Base-by-base conservation (phyloP, 768 basidiomycete species). In the Auriscalpium vulgare region DNA sequence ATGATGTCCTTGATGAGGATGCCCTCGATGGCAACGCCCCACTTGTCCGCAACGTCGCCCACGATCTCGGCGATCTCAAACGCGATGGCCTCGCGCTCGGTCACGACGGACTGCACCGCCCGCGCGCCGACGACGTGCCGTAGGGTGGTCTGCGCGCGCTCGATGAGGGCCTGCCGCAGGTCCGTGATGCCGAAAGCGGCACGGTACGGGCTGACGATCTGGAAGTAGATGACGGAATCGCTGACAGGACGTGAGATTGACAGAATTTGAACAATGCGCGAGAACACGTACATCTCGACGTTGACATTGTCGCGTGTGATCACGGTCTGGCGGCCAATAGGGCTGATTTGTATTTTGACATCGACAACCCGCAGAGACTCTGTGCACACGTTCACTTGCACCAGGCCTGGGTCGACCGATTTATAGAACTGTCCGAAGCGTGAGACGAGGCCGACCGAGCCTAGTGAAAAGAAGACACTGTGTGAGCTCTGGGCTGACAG, bases 381-480 rank as follows among this genome's bases (percentile, higher is more conserved):
- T 14, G 92, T 90, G 79, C 94, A 95, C 58, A 95, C 89, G 68
- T 97, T 97, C 70, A 97, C 85, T 63, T 92, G 83, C 51, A 88
- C 88, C 37, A 97, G 79, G 56, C 95, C 94, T 1, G 91, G 94
- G 67, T 95, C 92, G 63, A 95, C 92, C 8, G 91, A 86, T 72
- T 89, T 92, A 83, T 95, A 95, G 79, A 97, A 95, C 67, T 95
- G 83, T 50, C 95, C 95, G 65, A 97, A 97, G 56, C 93, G 86
- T 37, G 89, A 85, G 66, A 98, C 84, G 56, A 98, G 78, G 54
- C 95, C 95, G 61, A 95, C 91, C 54, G 85, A 85, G 34, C 92
- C 91, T 90, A 64, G 48, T 29, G 29, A 29, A 2, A 29, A 29
- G 29, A 53, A 56, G 23, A 17, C 51, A 66, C 59, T 66, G 40